Conservation (phyloP, 768 basidiomycete species). For the Amyloporia xantha region DNA sequence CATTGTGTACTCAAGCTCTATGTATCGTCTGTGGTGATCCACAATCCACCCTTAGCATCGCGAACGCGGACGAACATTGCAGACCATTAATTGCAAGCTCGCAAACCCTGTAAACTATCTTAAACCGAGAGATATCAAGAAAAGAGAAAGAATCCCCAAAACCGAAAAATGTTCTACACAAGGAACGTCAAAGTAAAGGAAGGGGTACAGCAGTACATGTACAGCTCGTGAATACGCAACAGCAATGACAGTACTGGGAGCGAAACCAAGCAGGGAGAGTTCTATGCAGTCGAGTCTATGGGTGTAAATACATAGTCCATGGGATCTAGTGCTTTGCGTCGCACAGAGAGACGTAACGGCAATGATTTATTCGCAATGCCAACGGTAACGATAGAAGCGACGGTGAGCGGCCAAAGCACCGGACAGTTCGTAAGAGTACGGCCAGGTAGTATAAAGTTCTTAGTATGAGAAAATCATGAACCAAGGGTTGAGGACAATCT, state of each 20-base stretch:
- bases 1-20: no score
- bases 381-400: background rate
- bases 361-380: background rate
- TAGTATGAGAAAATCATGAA: conserved; percentile 75
- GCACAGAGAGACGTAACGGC: no score
- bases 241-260: background rate
- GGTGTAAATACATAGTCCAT: background rate
- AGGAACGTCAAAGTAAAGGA: background rate
- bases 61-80: no score
- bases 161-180: background rate
- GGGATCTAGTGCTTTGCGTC: background rate
- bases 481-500: conserved; percentile 82
- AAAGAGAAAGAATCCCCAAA: no score
- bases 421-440: background rate
- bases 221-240: background rate
- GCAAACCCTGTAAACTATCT: background rate
- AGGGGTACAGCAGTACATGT: background rate
- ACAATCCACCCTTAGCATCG: no score
- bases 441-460: background rate
- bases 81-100: background rate
- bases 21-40: no score
- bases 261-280: background rate
- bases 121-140: background rate
- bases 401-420: background rate
- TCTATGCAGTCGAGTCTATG: background rate